Evolutionary conservation across 768 basidiomycete genomes (phyloP), one percentile per base, ranked within the genome.

Genomic region (Filobasidium wieringae): DNA sequence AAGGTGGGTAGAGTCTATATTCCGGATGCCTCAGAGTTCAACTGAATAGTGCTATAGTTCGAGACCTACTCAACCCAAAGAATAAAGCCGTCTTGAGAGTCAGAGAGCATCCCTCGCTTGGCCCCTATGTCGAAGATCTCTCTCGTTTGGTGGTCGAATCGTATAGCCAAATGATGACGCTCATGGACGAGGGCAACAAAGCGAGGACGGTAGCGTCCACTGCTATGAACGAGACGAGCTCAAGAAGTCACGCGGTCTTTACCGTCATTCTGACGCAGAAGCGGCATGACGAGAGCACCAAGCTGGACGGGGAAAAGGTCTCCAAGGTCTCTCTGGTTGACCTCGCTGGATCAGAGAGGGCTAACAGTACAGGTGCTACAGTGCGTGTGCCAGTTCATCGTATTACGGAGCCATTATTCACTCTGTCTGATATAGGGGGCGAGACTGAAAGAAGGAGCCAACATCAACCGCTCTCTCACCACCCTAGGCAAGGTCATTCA

Each of bases 151-250:
- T 85, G 29, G 95, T 97, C 43, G 84, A 81, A 69, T 86, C 79
- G 72, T 97, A 58, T 37, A 34, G 27, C n/a, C 24, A 26, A 7
- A 33, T 60, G 26, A 49, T 54, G 31, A 33, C 36, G 40, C 63
- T 64, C 43, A 72, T 36, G 27, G 41, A 45, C 14, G 43, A 52
- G 11, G 41, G 47, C 1, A 19, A 32, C 1, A 60, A 75, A 72
- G 92, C 95, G 52, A 80, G 95, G 51, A 97, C 95, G 14, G 93
- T 99, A 24, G 95, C 95, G 22, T 92, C 95, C 26, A 99, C 95
- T 22, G 91, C 95, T 75, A 99, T 99, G 95, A 99, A 99, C 76
- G 95, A 96, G 76, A 95, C 91, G 81, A 93, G 90, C 7, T 95
- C 91, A 12, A 87, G 95, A 69, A 95, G 91, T 14, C 95, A 99